phyloP scores from a whole-genome alignment of 805 yeast genomes.

The Candida nitratophila region DNA sequence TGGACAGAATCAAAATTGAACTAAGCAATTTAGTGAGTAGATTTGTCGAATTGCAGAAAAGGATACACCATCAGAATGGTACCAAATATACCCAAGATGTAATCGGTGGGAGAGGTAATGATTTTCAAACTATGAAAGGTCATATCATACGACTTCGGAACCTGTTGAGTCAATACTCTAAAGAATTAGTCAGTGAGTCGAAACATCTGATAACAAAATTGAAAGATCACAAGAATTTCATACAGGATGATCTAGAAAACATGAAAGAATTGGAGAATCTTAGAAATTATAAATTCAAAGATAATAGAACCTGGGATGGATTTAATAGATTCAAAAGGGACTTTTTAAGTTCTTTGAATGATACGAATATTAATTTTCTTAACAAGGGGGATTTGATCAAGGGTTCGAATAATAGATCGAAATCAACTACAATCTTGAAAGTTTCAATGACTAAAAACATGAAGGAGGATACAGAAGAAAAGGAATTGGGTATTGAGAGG shows the following conservation, averaged over 20 bases:
- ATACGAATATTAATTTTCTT: background rate
- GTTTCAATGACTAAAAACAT: background rate
- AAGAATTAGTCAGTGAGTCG: slow-evolving; percentile 20
- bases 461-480: background rate
- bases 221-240: slow-evolving; percentile 13
- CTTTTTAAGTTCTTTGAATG: slow-evolving; percentile 3
- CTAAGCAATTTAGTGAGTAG: slow-evolving; percentile 1
- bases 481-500: background rate
- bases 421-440: no score
- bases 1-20: slow-evolving; percentile 10
- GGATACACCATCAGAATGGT: background rate
- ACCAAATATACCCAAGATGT: no score
- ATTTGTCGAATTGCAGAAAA: background rate
- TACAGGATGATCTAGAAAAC: slow-evolving; percentile 18
- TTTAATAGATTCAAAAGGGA: slow-evolving; percentile 17
- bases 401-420: background rate
- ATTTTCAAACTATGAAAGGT: background rate
- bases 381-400: background rate
- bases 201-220: slow-evolving; percentile 13
- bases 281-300: slow-evolving; percentile 5
- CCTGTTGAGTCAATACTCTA: slow-evolving; percentile 2
- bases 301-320: slow-evolving; percentile 16
- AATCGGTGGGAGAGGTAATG: background rate
- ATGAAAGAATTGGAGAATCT: slow-evolving; percentile 15
- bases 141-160: background rate